These are phyloP conservation scores for Trypanosoma melophagium DNA, from an alignment of 208 protist genomes.

Conservation along the genomic window DNA sequence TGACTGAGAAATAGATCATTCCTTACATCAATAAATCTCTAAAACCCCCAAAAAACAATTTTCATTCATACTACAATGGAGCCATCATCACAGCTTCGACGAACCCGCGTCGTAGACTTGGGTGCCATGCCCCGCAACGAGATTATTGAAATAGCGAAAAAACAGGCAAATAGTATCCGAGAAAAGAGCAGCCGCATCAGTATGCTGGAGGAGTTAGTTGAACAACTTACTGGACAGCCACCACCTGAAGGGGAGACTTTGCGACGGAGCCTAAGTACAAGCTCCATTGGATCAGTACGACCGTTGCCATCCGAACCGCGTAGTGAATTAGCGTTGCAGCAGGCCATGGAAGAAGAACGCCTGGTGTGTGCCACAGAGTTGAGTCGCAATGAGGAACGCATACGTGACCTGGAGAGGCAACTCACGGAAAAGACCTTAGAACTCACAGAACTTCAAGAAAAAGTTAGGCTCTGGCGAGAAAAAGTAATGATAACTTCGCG, in stretches of 20 bases:
- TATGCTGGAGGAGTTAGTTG: slow-evolving; percentile 44
- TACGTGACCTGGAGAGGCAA: slow-evolving; percentile 14
- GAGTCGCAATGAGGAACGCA: slow-evolving; percentile 34
- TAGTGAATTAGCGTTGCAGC: slow-evolving; percentile 26
- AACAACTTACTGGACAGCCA: slow-evolving; percentile 34
- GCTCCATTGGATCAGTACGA: neutral
- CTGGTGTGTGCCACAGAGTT: slow-evolving; percentile 29
- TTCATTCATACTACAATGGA: slow-evolving; percentile 13
- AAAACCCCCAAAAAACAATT: neutral
- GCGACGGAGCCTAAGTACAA: neutral
- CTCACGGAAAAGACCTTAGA: slow-evolving; percentile 20
- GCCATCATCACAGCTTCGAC: slow-evolving; percentile 8
- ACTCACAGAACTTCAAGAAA: slow-evolving; percentile 29
- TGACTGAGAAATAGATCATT: too few relatives aligned
- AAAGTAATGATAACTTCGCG: slow-evolving; percentile 37
- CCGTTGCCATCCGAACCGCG: neutral
- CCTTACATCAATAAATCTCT: too few relatives aligned
- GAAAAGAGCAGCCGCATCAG: slow-evolving; percentile 57
- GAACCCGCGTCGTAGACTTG: slow-evolving; percentile 58
- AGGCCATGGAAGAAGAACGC: slow-evolving; percentile 38
- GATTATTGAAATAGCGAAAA: slow-evolving; percentile 63
- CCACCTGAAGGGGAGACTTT: neutral
- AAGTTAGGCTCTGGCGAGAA: slow-evolving; percentile 39
- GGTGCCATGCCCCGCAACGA: slow-evolving; percentile 48
- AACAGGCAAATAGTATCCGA: slow-evolving; percentile 45